A percentile compares a stretch with the other conserved stretches of the same genome.
Evolutionary conservation across 2,329 filamentous ascomycete species (phyloP).

Genomic region (Fusarium armeniacum): DNA sequence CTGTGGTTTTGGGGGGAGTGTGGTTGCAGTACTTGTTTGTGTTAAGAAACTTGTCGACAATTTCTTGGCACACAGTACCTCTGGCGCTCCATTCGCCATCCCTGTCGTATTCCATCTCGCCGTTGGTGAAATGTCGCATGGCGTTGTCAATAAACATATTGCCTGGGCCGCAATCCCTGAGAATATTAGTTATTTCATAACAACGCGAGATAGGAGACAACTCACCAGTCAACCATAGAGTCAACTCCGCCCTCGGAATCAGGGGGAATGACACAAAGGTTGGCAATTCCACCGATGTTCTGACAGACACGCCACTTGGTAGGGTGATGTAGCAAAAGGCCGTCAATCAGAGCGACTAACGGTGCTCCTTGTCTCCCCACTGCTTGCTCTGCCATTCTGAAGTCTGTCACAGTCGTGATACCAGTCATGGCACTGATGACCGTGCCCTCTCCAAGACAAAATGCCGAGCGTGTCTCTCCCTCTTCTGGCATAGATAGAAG

Average conservation of each 20-base stretch:
- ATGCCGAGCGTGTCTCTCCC: conserved; percentile 61
- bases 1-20: conserved; percentile 68
- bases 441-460: conserved; percentile 69
- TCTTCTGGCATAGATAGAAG: conserved; percentile 57
- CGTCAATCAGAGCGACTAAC: conserved; percentile 70
- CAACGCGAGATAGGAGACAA: no score
- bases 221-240: conserved; percentile 24
- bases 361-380: conserved; percentile 69
- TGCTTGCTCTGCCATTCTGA: conserved; percentile 69
- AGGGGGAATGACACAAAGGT: conserved; percentile 70
- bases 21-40: conserved; percentile 64
- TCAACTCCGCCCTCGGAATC: conserved; percentile 53
- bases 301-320: conserved; percentile 69
- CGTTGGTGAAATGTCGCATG: conserved; percentile 66
- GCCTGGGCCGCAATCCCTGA: conserved; percentile 56
- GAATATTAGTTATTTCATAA: neutral
- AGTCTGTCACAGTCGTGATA: conserved; percentile 71
- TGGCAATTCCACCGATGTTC: conserved; percentile 72
- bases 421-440: conserved; percentile 67
- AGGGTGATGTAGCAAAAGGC: conserved; percentile 68
- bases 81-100: conserved; percentile 65
- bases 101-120: conserved; percentile 64
- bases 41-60: conserved; percentile 46
- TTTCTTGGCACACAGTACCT: conserved; percentile 63
- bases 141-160: conserved; percentile 70